A percentile compares a stretch with the other conserved stretches of the same genome.
Conservation (phyloP, 495 filamentous ascomycete species). For the Hypoxylon crocopeplum region DNA sequence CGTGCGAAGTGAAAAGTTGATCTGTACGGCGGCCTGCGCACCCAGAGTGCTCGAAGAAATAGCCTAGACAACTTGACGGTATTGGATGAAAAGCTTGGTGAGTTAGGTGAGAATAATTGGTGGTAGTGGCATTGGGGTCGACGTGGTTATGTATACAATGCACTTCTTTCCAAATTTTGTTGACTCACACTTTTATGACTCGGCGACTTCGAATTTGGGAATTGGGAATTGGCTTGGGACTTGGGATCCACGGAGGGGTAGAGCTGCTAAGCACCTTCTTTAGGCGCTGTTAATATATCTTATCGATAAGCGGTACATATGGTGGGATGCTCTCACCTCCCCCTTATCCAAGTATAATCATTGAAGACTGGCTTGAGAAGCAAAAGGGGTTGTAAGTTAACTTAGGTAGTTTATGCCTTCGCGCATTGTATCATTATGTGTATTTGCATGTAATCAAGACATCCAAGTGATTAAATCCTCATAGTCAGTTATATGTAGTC, state of each 20-base stretch:
- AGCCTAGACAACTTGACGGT: conserved; percentile 49
- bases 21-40: conserved; percentile 47
- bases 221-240: too few species aligned
- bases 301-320: conserved; percentile 37
- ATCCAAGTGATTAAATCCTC: too few species aligned
- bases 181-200: conserved; percentile 24
- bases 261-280: background rate
- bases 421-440: too few species aligned
- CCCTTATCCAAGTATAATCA: too few species aligned
- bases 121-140: conserved; percentile 21
- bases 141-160: conserved; percentile 1
- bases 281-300: background rate
- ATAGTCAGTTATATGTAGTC: too few species aligned
- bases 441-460: too few species aligned
- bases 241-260: conserved; percentile 23
- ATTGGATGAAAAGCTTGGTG: conserved; percentile 21
- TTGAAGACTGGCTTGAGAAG: too few species aligned
- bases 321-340: too few species aligned
- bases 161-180: conserved; percentile 20
- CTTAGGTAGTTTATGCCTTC: too few species aligned
- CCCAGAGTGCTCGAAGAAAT: conserved; percentile 44
- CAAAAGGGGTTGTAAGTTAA: too few species aligned
- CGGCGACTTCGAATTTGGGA: too few species aligned
- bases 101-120: conserved; percentile 1
- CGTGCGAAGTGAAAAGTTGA: conserved; percentile 36